Evolutionary conservation across 139 green algal genomes (phyloP), one percentile per base, ranked within the genome.

Genomic region (Chlorella sorokiniana): DNA sequence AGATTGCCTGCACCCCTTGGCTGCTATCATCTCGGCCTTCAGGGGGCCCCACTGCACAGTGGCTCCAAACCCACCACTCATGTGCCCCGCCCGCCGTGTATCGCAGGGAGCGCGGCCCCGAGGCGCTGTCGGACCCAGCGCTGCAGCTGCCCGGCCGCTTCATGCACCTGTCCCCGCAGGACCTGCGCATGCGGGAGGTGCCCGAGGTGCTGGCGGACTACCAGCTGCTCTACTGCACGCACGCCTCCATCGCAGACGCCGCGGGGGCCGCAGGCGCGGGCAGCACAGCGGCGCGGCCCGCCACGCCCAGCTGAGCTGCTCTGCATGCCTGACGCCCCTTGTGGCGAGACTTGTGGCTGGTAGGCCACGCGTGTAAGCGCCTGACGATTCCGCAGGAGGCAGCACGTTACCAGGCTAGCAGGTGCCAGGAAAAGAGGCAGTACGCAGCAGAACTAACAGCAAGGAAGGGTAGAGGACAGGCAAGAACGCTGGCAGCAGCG

Each of bases 181-280:
- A 86, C 14, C 48, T 86, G 44, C 71, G 82, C 4, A 33, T 86
- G 75, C 14, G 56, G 8, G 82, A 86, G 38, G 64, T 86, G 42
- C 65, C 73, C 7, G 29, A 48, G 6, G 54, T 86, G 38, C 71
- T 86, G 78, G 64, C 75, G 29, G 82, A 86, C 23, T 86, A 83
- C 33, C 62, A 69, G 45, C 10, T 69, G 37, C 74, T 86, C 18
- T 65, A 74, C 7, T n/a, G n/a, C n/a, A n/a, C n/a, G n/a, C n/a
- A n/a, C n/a, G n/a, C 48, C 14, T 56, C 11, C 48, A 59, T 59
- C 16, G 48, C 16, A 16, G 48, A 59, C 16, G 48, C 48, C 48
- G 48, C 48, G 48, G 14, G 16, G 48, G 14, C 48, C 11, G 14
- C 11, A 16, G 16, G 48, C 16, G 48, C 14, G 14, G 16, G 14